Base-by-base conservation (phyloP, 2,329 filamentous ascomycete species). In the Neodidymelliopsis sp. region DNA sequence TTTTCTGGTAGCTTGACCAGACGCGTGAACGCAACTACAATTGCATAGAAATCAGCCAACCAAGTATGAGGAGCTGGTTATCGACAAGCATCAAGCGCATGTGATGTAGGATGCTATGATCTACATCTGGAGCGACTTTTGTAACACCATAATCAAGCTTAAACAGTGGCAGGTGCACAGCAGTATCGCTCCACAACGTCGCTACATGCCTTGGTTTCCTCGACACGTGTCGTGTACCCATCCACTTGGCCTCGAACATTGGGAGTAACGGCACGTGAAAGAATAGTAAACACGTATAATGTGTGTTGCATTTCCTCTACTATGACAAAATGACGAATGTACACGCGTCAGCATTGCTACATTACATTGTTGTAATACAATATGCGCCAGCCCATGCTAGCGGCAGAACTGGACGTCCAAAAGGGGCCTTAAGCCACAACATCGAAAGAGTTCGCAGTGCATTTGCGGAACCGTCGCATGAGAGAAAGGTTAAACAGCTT, bases 281-380 rank as follows among this genome's bases (percentile, higher is more conserved):
- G 13, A 22, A 59, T 38, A 46, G 40, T 52, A 51, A 40, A 2
- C 19, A 18, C 18, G 48, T 50, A 24, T 19, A 19, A 47, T 24
- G 34, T 22, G 29, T 45, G 20, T 25, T 6, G 18, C 10, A 24
- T 35, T 45, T 18, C n/a, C 31, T 22, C 15, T 29, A 10, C 22
- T 45, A 12, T 25, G 11, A 23, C 23, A 29, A 45, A 18, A 45
- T 22, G 20, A 16, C n/a, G 16, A 13, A 34, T 15, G 24, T 13
- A 34, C 22, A 34, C 16, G 39, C 28, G 28, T 54, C 50, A 34
- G 45, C 53, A 54, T 54, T 59, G 46, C 58, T 64, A 53, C 57
- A 67, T 65, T 63, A 61, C 39, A 62, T 56, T 58, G 60, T 59
- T 64, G 62, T 56, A 61, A 36, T 66, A 63, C 56, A 60, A 46